Conservation (phyloP, 331 rosid species). For the Malus hybrid region DNA sequence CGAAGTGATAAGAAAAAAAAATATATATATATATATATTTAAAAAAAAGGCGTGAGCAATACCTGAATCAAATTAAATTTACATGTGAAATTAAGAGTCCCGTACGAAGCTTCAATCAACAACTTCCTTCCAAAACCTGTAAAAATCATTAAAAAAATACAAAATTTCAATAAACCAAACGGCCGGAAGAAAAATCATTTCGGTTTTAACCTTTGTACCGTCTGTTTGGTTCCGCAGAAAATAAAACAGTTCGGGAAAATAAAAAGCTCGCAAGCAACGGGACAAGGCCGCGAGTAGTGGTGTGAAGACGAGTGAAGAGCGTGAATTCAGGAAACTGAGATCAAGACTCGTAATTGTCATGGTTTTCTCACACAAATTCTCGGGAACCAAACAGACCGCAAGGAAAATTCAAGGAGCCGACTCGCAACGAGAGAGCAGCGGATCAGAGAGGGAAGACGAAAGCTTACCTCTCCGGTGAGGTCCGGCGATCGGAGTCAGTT, state of each 20-base stretch:
- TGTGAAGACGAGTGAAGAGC: neutral
- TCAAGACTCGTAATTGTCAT: neutral
- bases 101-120: constrained; percentile 2
- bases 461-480: constrained; percentile 14
- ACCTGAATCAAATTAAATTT: constrained; percentile 1
- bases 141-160: neutral
- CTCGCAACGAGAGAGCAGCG: constrained; percentile 13
- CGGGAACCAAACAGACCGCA: constrained; percentile 10
- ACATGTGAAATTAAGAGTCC: neutral
- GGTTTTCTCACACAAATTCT: neutral
- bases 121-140: neutral
- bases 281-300: neutral
- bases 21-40: too few relatives aligned
- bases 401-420: neutral
- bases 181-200: neutral
- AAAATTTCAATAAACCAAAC: neutral
- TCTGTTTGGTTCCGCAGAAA: constrained; percentile 14
- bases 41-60: neutral
- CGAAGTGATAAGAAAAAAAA: neutral
- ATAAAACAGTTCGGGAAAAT: neutral
- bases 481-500: constrained; percentile 13
- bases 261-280: neutral
- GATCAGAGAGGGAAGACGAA: constrained; percentile 18
- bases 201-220: neutral
- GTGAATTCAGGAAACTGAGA: neutral